Base-by-base conservation (phyloP, 2,329 filamentous ascomycete species). In the Fusarium verrucosum region DNA sequence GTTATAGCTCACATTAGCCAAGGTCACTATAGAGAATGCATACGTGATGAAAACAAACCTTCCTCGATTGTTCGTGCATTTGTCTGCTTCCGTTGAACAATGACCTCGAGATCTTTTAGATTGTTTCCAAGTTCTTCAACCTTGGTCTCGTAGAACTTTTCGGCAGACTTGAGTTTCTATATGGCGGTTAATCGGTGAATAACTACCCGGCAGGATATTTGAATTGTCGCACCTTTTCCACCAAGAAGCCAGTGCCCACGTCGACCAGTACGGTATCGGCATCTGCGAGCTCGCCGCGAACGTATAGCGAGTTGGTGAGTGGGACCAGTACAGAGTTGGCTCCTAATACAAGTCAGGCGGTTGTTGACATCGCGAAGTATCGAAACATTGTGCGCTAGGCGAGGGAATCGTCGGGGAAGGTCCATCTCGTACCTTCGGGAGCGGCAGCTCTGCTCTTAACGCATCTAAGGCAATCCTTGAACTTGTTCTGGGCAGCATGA, bases 291-390 rank as follows among this genome's bases (percentile, higher is more conserved):
- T 85, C 89, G 28, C 94, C 96, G 23, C 91, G 90, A 16, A 99
- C 94, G 78, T 99, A 99, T 26, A 99, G 85, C 1, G 94, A 97
- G 71, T 92, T 95, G 13, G 95, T 99, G 62, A 99, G 80, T 0
- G 96, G 95, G n/a, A 99, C 92, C 19, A 99, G 86, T 43, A 98
- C 90, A 9, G 78, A 82, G 77, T 87, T 83, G 45, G 74, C 71
- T 30, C 68, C 74, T 75, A 45, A 16, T 26, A 30, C 23, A 45
- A 45, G 63, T 71, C 42, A 72, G 57, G 38, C 2, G 23, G 33
- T n/a, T 28, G 16, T 30, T 40, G 28, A 16, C 9, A 11, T 51
- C 23, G 40, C 4, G 20, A 13, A 30, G 38, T 23, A 17, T 16
- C 7, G 35, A 30, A 33, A 17, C 6, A n/a, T 35, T 42, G 40